Evolutionary conservation across 176 grass and related monocot genomes (phyloP), one percentile per base, ranked within the genome.

Genomic region (Juncus effusus): DNA sequence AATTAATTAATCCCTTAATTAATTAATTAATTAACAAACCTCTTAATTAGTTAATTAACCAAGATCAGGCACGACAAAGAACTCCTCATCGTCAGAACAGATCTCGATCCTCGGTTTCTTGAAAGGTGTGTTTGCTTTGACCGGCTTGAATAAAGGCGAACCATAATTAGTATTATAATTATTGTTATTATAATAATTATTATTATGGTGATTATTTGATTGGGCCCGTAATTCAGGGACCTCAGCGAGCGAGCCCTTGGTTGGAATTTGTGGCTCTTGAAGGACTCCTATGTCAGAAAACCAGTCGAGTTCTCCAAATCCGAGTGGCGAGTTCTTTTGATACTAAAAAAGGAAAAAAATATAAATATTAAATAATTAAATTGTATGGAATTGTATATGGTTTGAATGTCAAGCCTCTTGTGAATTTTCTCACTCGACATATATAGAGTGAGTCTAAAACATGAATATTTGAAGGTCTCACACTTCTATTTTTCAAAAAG

Each of bases 1-100:
- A 47, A 47, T 9, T 9, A 47, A 6, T 6, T 9, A 47, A 47
- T 6, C 2, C 44, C 19, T 47, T 6, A 6, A 47, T 47, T 47
- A 9, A 47, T 45, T 45, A 45, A 45, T 47, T 47, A 47, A 47
- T 47, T 9, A 47, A 47, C 44, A 47, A 47, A 5, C 44, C 44
- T 47, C 44, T 47, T 47, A 6, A 36, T 13, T 44, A 2, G 2
- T 19, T 8, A 11, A 45, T 86, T 69, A 93, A 64, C 95, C 95
- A 13, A 99, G 95, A 79, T 99, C 95, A 16, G 95, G 95, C 7
- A 99, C 95, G 44, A 86, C 76, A 10, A 90, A 74, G 76, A 79
- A 99, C 52, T 99, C 85, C 7, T 92, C 94, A 19, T 90, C 87
- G 6, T 96, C 94, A 51, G 91, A 83, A 44, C 80, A 73, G 54